Conservation (phyloP, 2,329 filamentous ascomycete species). For the Aspergillus brunneoviolaceus region DNA sequence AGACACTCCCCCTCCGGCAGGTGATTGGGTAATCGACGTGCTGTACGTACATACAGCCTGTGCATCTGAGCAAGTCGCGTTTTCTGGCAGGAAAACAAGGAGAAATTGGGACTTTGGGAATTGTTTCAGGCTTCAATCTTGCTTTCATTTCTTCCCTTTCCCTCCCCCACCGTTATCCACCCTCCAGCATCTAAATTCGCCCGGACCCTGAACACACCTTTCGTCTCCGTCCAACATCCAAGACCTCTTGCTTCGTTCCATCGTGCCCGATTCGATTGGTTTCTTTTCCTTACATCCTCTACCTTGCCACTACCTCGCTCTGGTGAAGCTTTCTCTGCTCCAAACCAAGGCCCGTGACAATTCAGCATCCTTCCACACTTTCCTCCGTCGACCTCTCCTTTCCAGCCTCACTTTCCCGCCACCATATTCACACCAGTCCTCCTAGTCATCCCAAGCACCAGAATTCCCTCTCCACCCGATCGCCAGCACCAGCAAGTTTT, state of each 20-base stretch:
- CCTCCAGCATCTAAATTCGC: slow-evolving; percentile 21
- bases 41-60: slow-evolving; percentile 1
- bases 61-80: slow-evolving; percentile 14
- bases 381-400: slow-evolving; percentile 31
- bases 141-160: slow-evolving; percentile 19
- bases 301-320: slow-evolving; percentile 25
- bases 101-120: slow-evolving; percentile 18
- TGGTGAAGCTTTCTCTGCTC: slow-evolving; percentile 21
- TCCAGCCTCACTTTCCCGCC: slow-evolving; percentile 38
- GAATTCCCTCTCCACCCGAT: slow-evolving; percentile 37
- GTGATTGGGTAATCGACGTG: slow-evolving; percentile 18
- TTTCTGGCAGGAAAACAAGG: slow-evolving; percentile 18
- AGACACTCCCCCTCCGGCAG: slow-evolving; percentile 1
- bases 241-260: slow-evolving; percentile 20
- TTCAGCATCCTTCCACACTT: slow-evolving; percentile 28
- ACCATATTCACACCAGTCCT: slow-evolving; percentile 32
- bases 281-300: slow-evolving; percentile 19
- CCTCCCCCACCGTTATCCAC: slow-evolving; percentile 19
- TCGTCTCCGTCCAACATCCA: slow-evolving; percentile 24
- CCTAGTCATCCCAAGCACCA: slow-evolving; percentile 38
- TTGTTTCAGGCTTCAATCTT: slow-evolving; percentile 20
- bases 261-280: slow-evolving; percentile 25
- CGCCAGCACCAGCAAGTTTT: slow-evolving; percentile 84
- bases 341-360: slow-evolving; percentile 24
- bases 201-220: slow-evolving; percentile 23